Evolutionary conservation across 2,329 filamentous ascomycete species (phyloP).

Genomic region (Thelonectria olida): DNA sequence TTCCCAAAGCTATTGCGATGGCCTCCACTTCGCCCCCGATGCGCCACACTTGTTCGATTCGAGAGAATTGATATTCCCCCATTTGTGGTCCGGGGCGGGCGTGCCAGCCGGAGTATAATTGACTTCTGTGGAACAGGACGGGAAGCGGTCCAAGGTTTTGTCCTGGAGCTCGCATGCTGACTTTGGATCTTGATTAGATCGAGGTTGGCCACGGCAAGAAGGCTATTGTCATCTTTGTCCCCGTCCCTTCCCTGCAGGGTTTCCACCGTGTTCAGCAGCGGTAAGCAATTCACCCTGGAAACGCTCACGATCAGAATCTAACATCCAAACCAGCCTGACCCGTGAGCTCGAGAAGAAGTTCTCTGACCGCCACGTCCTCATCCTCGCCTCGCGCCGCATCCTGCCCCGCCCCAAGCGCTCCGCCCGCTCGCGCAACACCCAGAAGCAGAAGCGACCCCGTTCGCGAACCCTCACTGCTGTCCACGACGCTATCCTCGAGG

Average conservation of each 20-base stretch:
- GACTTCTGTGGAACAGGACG: conserved; percentile 72
- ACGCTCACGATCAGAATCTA: conserved; percentile 16
- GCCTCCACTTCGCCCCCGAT: conserved; percentile 42
- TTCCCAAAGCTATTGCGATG: conserved; percentile 51
- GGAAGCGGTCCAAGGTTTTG: conserved; percentile 77
- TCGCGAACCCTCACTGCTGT: conserved; percentile 98
- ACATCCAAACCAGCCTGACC: conserved; percentile 77
- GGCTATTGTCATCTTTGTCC: conserved; percentile 99
- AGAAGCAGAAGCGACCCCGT: conserved; percentile 98
- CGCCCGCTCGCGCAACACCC: conserved; percentile 92
- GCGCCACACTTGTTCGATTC: conserved; percentile 38
- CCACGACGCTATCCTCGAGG: conserved; percentile 96
- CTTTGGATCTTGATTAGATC: conserved; percentile 81
- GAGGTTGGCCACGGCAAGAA: conserved; percentile 99
- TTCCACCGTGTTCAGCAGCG: conserved; percentile 99
- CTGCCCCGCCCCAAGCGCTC: conserved; percentile 98
- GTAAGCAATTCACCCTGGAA: conserved; percentile 65
- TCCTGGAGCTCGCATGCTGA: conserved; percentile 82
- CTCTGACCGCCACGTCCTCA: conserved; percentile 99
- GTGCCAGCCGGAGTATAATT: conserved; percentile 50
- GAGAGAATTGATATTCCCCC: conserved; percentile 27
- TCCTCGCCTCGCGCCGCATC: conserved; percentile 98
- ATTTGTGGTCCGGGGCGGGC: conserved; percentile 38
- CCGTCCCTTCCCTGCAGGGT: conserved; percentile 95
- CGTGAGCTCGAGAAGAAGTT: conserved; percentile 99